Base-by-base conservation (phyloP, 1,284 basidiomycete genomes). In the Caloboletus firmus region DNA sequence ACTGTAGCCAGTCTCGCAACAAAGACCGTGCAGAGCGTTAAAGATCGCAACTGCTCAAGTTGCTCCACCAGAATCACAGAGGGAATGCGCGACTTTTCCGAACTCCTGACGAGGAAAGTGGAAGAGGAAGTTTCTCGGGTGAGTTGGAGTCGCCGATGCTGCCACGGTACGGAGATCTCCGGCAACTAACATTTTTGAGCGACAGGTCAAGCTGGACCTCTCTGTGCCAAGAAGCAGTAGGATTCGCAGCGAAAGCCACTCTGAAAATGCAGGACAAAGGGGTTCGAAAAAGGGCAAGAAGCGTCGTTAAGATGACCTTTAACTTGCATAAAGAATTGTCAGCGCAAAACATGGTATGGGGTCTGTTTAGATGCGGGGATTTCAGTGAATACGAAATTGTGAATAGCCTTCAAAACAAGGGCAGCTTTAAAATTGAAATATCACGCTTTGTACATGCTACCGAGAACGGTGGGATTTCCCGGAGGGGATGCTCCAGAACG, bases 51-150 rank as follows among this genome's bases (percentile, higher is more conserved):
- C 26, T 28, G 26, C 26, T 8, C 4, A 13, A 0, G 8, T 32
- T 69, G 66, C 30, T 55, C 54, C 2, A 1, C 43, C 1, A 42
- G 4, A 0, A 18, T 66, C 22, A 15, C 49, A 0, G 52, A 55
- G 1, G 49, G 50, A 1, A 69, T 66, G 61, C 54, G 43, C 0
- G 57, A 47, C n/a, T 54, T 69, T n/a, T 30, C 35, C 0, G 47
- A 51, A 2, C 10, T 66, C 11, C 10, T 67, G 3, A 26, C 15
- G 3, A 22, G 13, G 2, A 58, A 62, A 50, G n/a, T 69, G 3
- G 63, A 67, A 0, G 44, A 63, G n/a, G 31, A 18, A 0, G 50
- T 59, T 34, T 56, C 62, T 11, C 32, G 15, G 42, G 65, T 67
- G 22, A 42, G 58, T 40, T 28, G 13, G 9, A 45, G 2, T n/a